These are phyloP conservation scores for Diplodia corticola DNA, from an alignment of 2,329 filamentous ascomycete species.

Conservation along the genomic window DNA sequence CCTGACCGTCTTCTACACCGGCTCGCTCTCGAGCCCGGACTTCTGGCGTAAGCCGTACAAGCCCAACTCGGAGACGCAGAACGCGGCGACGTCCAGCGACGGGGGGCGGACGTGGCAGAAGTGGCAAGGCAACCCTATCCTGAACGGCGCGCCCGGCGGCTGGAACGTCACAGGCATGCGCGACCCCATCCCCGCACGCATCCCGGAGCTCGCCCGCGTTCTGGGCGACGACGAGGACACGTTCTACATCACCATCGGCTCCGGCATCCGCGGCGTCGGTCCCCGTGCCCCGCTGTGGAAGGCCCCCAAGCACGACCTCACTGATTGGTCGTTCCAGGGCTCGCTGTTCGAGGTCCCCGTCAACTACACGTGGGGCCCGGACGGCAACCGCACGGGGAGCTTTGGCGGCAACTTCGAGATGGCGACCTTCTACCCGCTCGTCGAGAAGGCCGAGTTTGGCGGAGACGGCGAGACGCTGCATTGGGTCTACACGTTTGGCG, in stretches of 20 bases:
- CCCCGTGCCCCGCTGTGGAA: conserved; percentile 50
- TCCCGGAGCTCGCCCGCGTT: conserved; percentile 46
- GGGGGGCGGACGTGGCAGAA: conserved; percentile 51
- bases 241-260: conserved; percentile 49
- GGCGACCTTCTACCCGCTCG: conserved; percentile 21
- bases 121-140: conserved; percentile 49
- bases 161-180: conserved; percentile 49
- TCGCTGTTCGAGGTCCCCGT: conserved; percentile 37
- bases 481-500: neutral
- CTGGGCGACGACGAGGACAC: conserved; percentile 46
- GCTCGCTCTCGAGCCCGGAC: conserved; percentile 48
- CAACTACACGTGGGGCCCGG: neutral
- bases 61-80: conserved; percentile 49
- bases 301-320: conserved; percentile 46
- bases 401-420: conserved; percentile 51
- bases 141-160: conserved; percentile 43
- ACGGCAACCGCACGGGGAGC: conserved; percentile 37
- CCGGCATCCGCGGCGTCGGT: conserved; percentile 50
- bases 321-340: conserved; percentile 50
- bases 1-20: conserved; percentile 51
- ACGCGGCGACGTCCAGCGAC: conserved; percentile 47
- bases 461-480: neutral
- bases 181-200: conserved; percentile 41
- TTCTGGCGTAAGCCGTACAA: conserved; percentile 48
- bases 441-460: neutral